Base-by-base conservation (phyloP, 768 basidiomycete genomes). In the Collybia sordida region DNA sequence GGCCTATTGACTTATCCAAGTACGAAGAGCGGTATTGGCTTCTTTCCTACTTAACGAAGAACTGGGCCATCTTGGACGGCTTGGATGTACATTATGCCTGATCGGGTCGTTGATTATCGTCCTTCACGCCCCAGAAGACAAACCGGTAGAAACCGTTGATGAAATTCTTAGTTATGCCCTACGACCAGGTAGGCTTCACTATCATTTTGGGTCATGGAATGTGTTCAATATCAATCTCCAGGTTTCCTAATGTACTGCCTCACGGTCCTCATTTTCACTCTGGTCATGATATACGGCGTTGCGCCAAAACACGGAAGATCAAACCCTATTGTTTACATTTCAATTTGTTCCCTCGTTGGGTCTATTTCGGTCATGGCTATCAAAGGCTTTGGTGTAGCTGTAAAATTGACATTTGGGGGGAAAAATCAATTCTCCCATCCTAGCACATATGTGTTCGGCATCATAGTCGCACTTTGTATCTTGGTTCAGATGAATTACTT, bases 311-410 rank as follows among this genome's bases (percentile, higher is more conserved):
- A 97, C 60, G 97, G 97, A 25, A 88, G 87, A 39, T 80, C 83
- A 49, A 94, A 88, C 55, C 97, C 97, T 2, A 58, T 93, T 53
- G 88, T 97, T 24, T 98, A 97, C 71, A 81, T 98, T 55, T 94
- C 94, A 22, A 96, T 99, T 61, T 98, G 97, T 69, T 98, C 95
- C 9, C 67, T 98, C 50, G 93, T 93, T 38, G 97, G 97, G 9
- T 94, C 92, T 24, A 84, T 99, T 38, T 93, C 93, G n/a, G 85
- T 98, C 70, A 98, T 99, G 97, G 89, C 93, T 36, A 90, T 98
- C 77, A 99, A 99, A 73, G 96, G 94, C 42, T 93, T 99, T 60
- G 97, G 97, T 39, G 86, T 98, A 41, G 96, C 97, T 2, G 81
- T 99, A 61, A 98, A 98, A 68, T 80, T 99, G 50, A 98, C 94